A percentile compares a stretch with the other conserved stretches of the same genome.
Evolutionary conservation across 2,329 filamentous ascomycete species (phyloP).

Genomic region (Ophiostoma australiae): DNA sequence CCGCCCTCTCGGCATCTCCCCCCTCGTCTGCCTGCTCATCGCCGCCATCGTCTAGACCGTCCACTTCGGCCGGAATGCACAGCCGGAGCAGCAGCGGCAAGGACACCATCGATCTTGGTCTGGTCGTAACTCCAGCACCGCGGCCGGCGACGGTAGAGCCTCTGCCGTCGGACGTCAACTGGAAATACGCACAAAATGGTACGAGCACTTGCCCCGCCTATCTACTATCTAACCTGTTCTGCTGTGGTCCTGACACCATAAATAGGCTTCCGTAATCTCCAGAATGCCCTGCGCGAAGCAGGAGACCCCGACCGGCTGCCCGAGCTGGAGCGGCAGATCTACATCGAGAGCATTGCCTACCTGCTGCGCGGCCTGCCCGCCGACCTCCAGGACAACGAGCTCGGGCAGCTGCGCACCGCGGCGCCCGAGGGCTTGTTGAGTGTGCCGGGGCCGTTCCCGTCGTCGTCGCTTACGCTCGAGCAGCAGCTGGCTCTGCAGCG

Average conservation of each 20-base stretch:
- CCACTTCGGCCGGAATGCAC: constrained; percentile 19
- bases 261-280: constrained; percentile 26
- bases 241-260: neutral
- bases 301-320: constrained; percentile 27
- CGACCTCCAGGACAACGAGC: constrained; percentile 53
- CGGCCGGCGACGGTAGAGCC: neutral
- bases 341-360: constrained; percentile 59
- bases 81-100: constrained; percentile 11
- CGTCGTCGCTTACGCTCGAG: constrained; percentile 9
- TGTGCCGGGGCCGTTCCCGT: constrained; percentile 15
- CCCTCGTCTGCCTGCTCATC: constrained; percentile 19
- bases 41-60: constrained; percentile 20
- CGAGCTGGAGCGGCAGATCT: constrained; percentile 57
- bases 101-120: constrained; percentile 19
- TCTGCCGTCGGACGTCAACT: constrained; percentile 24
- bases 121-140: constrained; percentile 17
- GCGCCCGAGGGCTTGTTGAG: constrained; percentile 39
- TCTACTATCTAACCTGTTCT: neutral
- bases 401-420: constrained; percentile 46
- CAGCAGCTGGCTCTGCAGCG: constrained; percentile 24
- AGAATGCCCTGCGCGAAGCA: constrained; percentile 26
- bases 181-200: constrained; percentile 29
- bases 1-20: constrained; percentile 12
- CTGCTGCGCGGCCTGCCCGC: constrained; percentile 58
- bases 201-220: neutral